Evolutionary conservation across 2,329 filamentous ascomycete genomes (phyloP).

Genomic region (Alternaria metachromatica): DNA sequence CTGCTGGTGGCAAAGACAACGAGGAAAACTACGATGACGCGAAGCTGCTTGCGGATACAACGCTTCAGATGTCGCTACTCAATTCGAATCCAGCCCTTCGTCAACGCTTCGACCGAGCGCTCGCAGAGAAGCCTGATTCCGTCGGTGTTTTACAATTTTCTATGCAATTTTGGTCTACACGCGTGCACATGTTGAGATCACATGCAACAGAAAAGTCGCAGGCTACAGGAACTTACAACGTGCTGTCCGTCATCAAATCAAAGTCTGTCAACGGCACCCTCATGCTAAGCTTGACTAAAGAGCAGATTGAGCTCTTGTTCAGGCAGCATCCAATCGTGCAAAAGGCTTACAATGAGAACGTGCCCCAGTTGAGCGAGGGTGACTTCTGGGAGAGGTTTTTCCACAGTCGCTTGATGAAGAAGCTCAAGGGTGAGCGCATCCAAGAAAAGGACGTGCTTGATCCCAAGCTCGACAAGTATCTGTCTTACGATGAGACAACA

Average conservation of each 20-base stretch:
- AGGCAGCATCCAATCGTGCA: slow-evolving; percentile 90
- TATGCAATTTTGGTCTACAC: slow-evolving; percentile 91
- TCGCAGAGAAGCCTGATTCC: slow-evolving; percentile 81
- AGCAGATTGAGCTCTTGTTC: slow-evolving; percentile 93
- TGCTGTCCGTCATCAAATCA: slow-evolving; percentile 87
- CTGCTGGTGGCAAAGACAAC: slow-evolving; percentile 51
- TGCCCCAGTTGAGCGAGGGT: slow-evolving; percentile 74
- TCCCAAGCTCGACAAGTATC: slow-evolving; percentile 82
- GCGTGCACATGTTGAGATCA: slow-evolving; percentile 83
- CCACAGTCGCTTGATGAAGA: slow-evolving; percentile 86
- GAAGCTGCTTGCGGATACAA: slow-evolving; percentile 76
- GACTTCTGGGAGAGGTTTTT: slow-evolving; percentile 97
- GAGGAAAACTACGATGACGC: slow-evolving; percentile 81
- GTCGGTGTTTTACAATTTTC: slow-evolving; percentile 84
- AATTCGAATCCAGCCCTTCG: slow-evolving; percentile 77
- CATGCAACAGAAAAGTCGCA: slow-evolving; percentile 90
- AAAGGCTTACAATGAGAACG: slow-evolving; percentile 90
- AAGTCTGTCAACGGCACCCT: slow-evolving; percentile 71
- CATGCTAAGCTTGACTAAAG: slow-evolving; percentile 83
- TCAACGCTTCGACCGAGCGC: slow-evolving; percentile 85
- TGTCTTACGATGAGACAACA: slow-evolving; percentile 71
- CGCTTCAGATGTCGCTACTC: slow-evolving; percentile 86
- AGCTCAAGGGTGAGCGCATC: slow-evolving; percentile 86
- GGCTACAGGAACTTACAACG: slow-evolving; percentile 89
- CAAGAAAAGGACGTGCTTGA: slow-evolving; percentile 79